Conservation (phyloP, 495 filamentous ascomycete species). For the Trichoderma erinaceum region DNA sequence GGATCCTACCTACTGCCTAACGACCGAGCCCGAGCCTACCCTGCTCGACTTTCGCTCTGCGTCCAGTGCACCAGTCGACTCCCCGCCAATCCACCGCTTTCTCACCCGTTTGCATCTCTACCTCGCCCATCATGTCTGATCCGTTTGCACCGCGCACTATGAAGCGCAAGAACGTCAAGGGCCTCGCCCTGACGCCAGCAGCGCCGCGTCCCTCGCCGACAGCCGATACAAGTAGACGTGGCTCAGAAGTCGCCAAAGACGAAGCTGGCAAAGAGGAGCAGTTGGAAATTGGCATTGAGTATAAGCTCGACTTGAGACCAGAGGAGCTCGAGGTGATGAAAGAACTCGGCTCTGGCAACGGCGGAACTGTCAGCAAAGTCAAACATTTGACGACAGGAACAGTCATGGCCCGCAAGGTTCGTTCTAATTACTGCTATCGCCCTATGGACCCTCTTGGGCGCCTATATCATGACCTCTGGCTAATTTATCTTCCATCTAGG, state of each 20-base stretch:
- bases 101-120: background rate
- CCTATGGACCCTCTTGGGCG: background rate
- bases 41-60: background rate
- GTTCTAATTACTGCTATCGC: slow-evolving; percentile 16
- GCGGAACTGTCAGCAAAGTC: slow-evolving; percentile 96
- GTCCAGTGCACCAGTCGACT: background rate
- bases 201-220: slow-evolving; percentile 46
- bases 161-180: slow-evolving; percentile 97
- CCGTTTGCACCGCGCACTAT: slow-evolving; percentile 81
- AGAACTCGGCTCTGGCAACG: slow-evolving; percentile 93
- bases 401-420: slow-evolving; percentile 94
- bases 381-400: slow-evolving; percentile 91
- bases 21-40: background rate
- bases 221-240: slow-evolving; percentile 45
- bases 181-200: slow-evolving; percentile 72
- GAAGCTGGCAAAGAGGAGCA: slow-evolving; percentile 58
- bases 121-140: slow-evolving; percentile 61
- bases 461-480: background rate
- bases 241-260: slow-evolving; percentile 53
- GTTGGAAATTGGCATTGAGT: slow-evolving; percentile 94
- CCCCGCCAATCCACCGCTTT: background rate
- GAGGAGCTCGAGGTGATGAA: slow-evolving; percentile 91
- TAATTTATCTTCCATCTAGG: slow-evolving; percentile 43
- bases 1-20: background rate
- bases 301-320: slow-evolving; percentile 82